Evolutionary conservation across 1,284 basidiomycete species (phyloP).

Genomic region (Malassezia nana): DNA sequence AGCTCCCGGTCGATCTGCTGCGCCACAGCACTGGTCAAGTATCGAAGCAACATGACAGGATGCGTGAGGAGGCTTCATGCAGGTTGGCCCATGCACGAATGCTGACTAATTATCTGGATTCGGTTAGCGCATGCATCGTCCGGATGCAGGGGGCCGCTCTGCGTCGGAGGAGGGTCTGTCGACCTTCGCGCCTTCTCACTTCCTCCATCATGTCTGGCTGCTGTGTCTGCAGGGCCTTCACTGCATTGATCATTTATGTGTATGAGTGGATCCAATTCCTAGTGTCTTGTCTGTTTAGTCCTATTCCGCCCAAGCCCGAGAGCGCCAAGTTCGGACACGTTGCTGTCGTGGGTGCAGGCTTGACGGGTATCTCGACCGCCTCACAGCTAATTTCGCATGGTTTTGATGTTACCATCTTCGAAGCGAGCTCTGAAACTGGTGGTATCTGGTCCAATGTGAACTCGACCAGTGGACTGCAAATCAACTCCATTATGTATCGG

Average conservation of each 20-base stretch:
- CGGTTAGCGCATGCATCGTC: neutral
- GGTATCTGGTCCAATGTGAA: conserved; percentile 61
- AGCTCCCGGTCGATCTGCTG: conserved; percentile 36
- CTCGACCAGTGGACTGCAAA: conserved; percentile 57
- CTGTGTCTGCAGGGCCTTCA: neutral
- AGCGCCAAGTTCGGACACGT: conserved; percentile 38
- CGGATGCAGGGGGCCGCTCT: neutral
- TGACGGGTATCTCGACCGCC: conserved; percentile 47
- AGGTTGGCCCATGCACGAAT: conserved; percentile 1
- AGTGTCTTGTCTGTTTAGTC: conserved; percentile 33
- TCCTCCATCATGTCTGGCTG: neutral
- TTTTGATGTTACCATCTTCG: conserved; percentile 48
- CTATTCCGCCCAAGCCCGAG: conserved; percentile 27
- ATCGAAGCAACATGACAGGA: conserved; percentile 23
- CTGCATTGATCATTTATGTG: conserved; percentile 10
- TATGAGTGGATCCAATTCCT: conserved; percentile 38
- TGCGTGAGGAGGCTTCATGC: neutral
- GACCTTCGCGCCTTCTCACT: no score
- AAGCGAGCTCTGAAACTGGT: conserved; percentile 42
- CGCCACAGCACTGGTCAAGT: conserved; percentile 31
- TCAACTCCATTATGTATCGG: conserved; percentile 54
- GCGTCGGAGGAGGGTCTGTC: no score
- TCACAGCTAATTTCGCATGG: conserved; percentile 46
- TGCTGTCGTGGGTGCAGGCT: conserved; percentile 48
- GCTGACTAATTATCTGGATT: neutral